Percentiles rank a stretch among this genome's conserved stretches.
phyloP scores from a whole-genome alignment of 495 filamentous ascomycete species.

The Cladorrhinum samala region DNA sequence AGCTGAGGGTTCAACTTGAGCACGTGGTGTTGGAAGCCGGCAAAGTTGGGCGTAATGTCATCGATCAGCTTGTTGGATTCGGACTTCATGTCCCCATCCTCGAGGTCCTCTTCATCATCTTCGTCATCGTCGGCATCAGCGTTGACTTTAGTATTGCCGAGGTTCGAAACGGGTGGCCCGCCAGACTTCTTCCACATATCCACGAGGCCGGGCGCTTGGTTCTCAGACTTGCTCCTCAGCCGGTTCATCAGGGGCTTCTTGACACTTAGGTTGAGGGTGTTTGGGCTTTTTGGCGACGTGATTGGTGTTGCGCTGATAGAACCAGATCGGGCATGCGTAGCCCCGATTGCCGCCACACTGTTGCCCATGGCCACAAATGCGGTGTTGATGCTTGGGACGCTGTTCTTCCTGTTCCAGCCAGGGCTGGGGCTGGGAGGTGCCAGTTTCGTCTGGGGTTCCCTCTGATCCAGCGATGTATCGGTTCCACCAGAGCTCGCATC shows the following conservation, averaged over 20 bases:
- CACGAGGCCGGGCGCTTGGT: slow-evolving; percentile 34
- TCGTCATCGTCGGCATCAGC: slow-evolving; percentile 28
- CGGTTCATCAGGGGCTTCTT: slow-evolving; percentile 51
- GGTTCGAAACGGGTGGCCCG: slow-evolving; percentile 52
- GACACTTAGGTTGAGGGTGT: slow-evolving; percentile 35
- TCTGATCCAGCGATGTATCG: slow-evolving; percentile 29
- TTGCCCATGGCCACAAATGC: slow-evolving; percentile 58
- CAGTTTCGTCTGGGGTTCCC: slow-evolving; percentile 47
- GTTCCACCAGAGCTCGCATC: slow-evolving; percentile 31
- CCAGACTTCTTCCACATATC: slow-evolving; percentile 49
- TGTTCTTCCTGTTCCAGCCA: slow-evolving; percentile 53
- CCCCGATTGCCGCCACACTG: slow-evolving; percentile 57
- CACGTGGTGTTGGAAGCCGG: slow-evolving; percentile 74
- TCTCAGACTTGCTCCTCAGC: slow-evolving; percentile 69
- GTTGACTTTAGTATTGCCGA: slow-evolving; percentile 35
- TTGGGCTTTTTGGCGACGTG: slow-evolving; percentile 47
- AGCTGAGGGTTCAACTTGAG: slow-evolving; percentile 60
- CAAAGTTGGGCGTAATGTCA: slow-evolving; percentile 62
- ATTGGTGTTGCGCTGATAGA: slow-evolving; percentile 50
- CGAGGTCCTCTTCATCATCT: slow-evolving; percentile 47
- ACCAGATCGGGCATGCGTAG: slow-evolving; percentile 46
- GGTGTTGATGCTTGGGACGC: slow-evolving; percentile 58
- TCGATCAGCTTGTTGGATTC: slow-evolving; percentile 41
- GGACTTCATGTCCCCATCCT: slow-evolving; percentile 43
- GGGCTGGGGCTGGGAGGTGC: slow-evolving; percentile 48